These are phyloP conservation scores for Trichoderma sp. DNA, from an alignment of 2,329 filamentous ascomycete species.

Conservation along the genomic window DNA sequence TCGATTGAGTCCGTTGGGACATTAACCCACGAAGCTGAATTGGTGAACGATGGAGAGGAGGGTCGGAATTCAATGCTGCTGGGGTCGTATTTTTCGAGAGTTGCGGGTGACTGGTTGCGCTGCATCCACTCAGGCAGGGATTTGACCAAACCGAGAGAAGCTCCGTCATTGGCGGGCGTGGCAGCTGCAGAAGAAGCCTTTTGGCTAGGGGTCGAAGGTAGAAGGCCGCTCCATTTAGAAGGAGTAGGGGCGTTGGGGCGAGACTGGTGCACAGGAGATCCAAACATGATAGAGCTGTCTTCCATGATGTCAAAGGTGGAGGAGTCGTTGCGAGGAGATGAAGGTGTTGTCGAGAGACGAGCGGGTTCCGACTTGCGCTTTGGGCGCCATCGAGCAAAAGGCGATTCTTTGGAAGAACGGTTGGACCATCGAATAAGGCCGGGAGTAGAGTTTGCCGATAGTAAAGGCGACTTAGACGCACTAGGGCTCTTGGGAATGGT, in stretches of 20 bases:
- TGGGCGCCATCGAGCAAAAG: constrained; percentile 24
- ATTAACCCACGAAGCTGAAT: constrained; percentile 32
- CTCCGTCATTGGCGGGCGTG: constrained; percentile 18
- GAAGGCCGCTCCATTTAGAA: constrained; percentile 27
- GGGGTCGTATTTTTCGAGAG: neutral
- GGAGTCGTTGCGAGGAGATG: neutral
- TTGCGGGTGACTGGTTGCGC: constrained; percentile 6
- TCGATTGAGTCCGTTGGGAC: constrained; percentile 23
- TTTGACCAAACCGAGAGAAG: constrained; percentile 6
- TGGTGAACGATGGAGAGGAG: constrained; percentile 29
- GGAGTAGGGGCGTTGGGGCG: constrained; percentile 34
- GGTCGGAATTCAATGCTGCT: constrained; percentile 30
- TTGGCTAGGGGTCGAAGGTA: constrained; percentile 22
- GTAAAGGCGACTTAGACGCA: neutral
- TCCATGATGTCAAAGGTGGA: neutral
- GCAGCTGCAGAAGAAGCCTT: constrained; percentile 20
- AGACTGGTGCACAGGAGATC: constrained; percentile 25
- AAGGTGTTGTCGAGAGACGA: neutral
- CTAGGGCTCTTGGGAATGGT: constrained; percentile 10
- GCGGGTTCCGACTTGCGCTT: constrained; percentile 19
- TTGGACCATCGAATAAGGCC: neutral
- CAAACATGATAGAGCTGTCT: neutral
- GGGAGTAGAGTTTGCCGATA: constrained; percentile 14
- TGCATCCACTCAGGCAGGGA: constrained; percentile 12
- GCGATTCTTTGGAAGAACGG: constrained; percentile 22